phyloP scores from a whole-genome alignment of 495 filamentous ascomycete species.

The Friedmanniomyces simplex region DNA sequence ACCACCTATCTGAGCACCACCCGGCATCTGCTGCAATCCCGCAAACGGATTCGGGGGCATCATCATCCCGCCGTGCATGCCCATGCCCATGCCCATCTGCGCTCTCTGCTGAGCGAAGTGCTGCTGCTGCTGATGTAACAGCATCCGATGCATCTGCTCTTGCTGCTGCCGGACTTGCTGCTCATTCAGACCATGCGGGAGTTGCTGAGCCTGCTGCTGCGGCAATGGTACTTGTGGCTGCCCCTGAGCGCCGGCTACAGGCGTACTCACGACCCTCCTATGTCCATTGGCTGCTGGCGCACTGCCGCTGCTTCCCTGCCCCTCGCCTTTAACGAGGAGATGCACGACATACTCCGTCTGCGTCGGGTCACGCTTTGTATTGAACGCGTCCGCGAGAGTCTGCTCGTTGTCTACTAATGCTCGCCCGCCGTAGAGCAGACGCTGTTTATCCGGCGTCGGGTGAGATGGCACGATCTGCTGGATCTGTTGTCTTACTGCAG shows the following conservation, averaged over 20 bases:
- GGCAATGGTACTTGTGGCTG: neutral
- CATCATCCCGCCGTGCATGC: neutral
- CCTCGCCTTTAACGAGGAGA: constrained; percentile 14
- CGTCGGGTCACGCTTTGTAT: constrained; percentile 12
- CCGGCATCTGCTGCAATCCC: neutral
- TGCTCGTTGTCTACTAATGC: constrained; percentile 30
- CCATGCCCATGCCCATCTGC: neutral
- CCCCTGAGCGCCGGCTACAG: neutral
- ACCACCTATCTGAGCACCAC: neutral
- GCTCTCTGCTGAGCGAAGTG: neutral
- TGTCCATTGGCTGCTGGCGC: neutral
- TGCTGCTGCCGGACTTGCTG: constrained; percentile 3
- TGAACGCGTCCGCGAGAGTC: constrained; percentile 30
- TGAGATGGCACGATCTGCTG: constrained; percentile 22
- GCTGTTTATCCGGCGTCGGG: constrained; percentile 31
- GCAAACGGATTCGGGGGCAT: neutral
- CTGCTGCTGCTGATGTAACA: constrained; percentile 1
- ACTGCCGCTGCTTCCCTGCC: neutral
- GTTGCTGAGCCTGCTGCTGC: neutral
- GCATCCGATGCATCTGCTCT: neutral
- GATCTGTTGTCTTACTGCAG: constrained; percentile 21
- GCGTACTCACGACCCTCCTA: neutral
- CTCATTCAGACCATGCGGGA: constrained; percentile 12
- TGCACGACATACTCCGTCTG: constrained; percentile 22
- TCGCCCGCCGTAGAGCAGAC: constrained; percentile 33